A percentile compares a stretch with the other conserved stretches of the same genome.
phyloP scores from a whole-genome alignment of 768 basidiomycete species.

The Aureoboletus auriporus region DNA sequence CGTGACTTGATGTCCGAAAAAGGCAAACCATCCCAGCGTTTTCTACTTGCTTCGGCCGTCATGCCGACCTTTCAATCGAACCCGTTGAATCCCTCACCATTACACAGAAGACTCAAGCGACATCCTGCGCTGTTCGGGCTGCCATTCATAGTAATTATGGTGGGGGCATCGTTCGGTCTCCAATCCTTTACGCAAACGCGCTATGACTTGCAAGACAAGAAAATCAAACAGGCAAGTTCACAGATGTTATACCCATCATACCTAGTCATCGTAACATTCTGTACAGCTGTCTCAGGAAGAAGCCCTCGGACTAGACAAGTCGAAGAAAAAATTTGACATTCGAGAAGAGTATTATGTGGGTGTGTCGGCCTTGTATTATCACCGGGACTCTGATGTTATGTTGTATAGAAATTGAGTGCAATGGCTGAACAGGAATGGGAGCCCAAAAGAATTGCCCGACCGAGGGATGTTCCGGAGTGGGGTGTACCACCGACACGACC shows the following conservation, averaged over 20 bases:
- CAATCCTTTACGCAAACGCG: slow-evolving; percentile 82
- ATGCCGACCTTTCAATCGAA: slow-evolving; percentile 51
- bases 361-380: slow-evolving; percentile 15
- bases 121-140: slow-evolving; percentile 78
- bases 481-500: slow-evolving; percentile 65
- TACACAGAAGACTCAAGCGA: slow-evolving; percentile 43
- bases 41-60: not conserved
- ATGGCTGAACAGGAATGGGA: slow-evolving; percentile 76
- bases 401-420: slow-evolving; percentile 54
- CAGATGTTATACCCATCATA: no score
- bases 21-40: slow-evolving; percentile 7
- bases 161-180: slow-evolving; percentile 82
- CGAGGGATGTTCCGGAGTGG: slow-evolving; percentile 91
- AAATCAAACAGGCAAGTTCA: slow-evolving; percentile 59
- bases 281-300: slow-evolving; percentile 70
- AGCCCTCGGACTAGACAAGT: slow-evolving; percentile 65
- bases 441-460: slow-evolving; percentile 75
- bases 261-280: not conserved
- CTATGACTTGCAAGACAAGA: slow-evolving; percentile 85
- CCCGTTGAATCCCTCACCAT: slow-evolving; percentile 23
- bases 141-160: slow-evolving; percentile 82
- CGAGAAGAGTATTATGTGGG: slow-evolving; percentile 95
- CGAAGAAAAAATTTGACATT: slow-evolving; percentile 83
- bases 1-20: slow-evolving; percentile 6
- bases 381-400: not conserved